phyloP scores from a whole-genome alignment of 176 grass and related monocot species.

The Oryza glumipatula region DNA sequence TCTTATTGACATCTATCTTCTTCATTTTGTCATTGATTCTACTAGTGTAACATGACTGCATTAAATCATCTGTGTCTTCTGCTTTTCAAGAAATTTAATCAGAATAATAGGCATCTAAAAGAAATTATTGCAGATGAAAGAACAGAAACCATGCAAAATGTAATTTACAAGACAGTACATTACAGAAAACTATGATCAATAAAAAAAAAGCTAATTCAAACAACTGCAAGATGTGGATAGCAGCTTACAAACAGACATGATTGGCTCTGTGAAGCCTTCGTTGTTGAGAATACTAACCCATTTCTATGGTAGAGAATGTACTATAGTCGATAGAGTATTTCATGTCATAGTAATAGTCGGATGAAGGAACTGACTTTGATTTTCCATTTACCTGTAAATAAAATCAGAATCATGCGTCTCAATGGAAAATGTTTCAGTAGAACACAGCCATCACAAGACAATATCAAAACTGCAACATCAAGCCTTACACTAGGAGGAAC shows the following conservation, averaged over 20 bases:
- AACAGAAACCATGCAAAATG: constrained; percentile 31
- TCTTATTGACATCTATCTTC: constrained; percentile 38
- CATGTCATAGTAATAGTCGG: constrained; percentile 91
- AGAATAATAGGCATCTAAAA: constrained; percentile 7
- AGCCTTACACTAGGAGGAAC: constrained; percentile 63
- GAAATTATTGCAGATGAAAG: constrained; percentile 23
- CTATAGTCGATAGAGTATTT: constrained; percentile 85
- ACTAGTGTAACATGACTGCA: constrained; percentile 38
- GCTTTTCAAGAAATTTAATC: constrained; percentile 48
- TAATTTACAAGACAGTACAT: constrained; percentile 17
- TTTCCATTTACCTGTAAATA: constrained; percentile 52
- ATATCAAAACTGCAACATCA: constrained; percentile 43
- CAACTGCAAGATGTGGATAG: constrained; percentile 21
- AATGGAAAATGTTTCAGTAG: constrained; percentile 38
- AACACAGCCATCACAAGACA: constrained; percentile 36
- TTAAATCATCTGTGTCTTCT: constrained; percentile 38
- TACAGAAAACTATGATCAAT: constrained; percentile 26
- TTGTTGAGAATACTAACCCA: constrained; percentile 48
- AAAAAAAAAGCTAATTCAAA: constrained; percentile 27
- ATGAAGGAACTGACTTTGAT: constrained; percentile 54
- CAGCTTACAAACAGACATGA: constrained; percentile 20
- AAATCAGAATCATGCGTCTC: constrained; percentile 36
- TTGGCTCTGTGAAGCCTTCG: not conserved
- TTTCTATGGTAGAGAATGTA: constrained; percentile 72
- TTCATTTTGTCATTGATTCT: constrained; percentile 34